Evolutionary conservation across 2,329 filamentous ascomycete species (phyloP), one percentile per base, ranked within the genome.

Genomic region (Fusarium albidum): DNA sequence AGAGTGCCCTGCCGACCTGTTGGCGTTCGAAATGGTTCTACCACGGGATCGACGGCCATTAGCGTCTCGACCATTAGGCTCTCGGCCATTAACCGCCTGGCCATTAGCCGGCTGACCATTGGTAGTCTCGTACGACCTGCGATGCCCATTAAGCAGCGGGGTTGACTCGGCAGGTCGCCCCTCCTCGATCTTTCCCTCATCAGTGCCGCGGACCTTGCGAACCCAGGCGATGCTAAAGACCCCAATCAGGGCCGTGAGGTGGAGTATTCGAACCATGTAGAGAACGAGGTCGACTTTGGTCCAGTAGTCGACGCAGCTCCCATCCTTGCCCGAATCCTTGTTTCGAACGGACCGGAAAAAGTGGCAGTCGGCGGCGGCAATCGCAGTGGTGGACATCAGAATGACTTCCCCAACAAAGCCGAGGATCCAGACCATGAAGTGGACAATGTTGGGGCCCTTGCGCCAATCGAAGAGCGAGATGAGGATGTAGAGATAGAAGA

Each of bases 391-490:
- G 40, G 82, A 81, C 55, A 95, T 80, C 31, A 98, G 85, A 42
- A 87, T 76, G 18, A 88, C 65, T 72, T 99, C 95, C 57, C 92
- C 82, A 21, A 84, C 72, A n/a, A 92, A 71, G 21, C 88, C 88
- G 35, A 92, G 74, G 34, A 81, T 71, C 95, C 95, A 99, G 65
- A 91, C 87, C 39, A 89, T 75, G 49, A 94, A 83, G 73, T 97
- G 92, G 46, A 91, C 87, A 39, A 87, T 78, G 42, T 88, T 93
- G 1, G 95, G 95, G 11, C 90, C 90, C 28, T 91, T 87, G 57
- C 85, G 86, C 69, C 89, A 90, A 72, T 97, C 93, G 67, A 96
- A 81, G 51, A 98, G 83, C 26, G 92, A 92, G 68, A 97, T 89
- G 62, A 96, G 82, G 62, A 96, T 83, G 63, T 96, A 87, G 42